These are phyloP conservation scores for Podospora comata DNA, from an alignment of 495 filamentous ascomycete species.

Conservation along the genomic window DNA sequence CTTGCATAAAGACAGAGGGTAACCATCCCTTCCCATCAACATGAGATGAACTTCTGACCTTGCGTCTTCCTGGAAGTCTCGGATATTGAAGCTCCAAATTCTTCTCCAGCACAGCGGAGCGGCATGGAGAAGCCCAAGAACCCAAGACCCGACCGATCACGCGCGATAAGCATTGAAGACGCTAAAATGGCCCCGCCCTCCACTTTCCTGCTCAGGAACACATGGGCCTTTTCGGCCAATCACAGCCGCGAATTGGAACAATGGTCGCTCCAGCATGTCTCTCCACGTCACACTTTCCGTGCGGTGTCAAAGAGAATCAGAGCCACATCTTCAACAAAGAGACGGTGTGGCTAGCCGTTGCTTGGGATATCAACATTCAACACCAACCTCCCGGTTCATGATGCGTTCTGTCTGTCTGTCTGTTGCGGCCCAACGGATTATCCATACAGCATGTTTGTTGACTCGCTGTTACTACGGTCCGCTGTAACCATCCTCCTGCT, in stretches of 20 bases:
- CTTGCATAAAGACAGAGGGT: neutral
- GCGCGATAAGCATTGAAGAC: slow-evolving; percentile 2
- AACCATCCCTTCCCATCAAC: neutral
- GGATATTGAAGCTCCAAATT: slow-evolving; percentile 9
- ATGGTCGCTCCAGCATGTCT: neutral
- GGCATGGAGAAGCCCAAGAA: neutral
- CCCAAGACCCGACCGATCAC: slow-evolving; percentile 1
- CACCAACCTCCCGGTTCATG: too few relatives aligned
- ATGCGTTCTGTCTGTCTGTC: neutral
- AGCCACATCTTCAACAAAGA: neutral
- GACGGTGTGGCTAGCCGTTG: neutral
- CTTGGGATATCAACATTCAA: neutral
- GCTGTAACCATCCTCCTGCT: neutral
- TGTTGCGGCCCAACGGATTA: neutral
- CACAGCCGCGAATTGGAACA: slow-evolving; percentile 6
- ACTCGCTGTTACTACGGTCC: neutral
- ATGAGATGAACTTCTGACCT: neutral
- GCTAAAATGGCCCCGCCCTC: neutral
- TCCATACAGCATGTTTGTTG: neutral
- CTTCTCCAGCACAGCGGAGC: slow-evolving; percentile 4
- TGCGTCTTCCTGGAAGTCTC: neutral
- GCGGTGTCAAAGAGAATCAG: neutral
- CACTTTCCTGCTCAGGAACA: slow-evolving; percentile 6
- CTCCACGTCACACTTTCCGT: slow-evolving; percentile 7
- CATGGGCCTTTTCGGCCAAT: neutral